Percentiles rank a stretch among this genome's conserved stretches.
phyloP scores from a whole-genome alignment of 2,329 filamentous ascomycete genomes.

The Thermothelomyces thermophilus region DNA sequence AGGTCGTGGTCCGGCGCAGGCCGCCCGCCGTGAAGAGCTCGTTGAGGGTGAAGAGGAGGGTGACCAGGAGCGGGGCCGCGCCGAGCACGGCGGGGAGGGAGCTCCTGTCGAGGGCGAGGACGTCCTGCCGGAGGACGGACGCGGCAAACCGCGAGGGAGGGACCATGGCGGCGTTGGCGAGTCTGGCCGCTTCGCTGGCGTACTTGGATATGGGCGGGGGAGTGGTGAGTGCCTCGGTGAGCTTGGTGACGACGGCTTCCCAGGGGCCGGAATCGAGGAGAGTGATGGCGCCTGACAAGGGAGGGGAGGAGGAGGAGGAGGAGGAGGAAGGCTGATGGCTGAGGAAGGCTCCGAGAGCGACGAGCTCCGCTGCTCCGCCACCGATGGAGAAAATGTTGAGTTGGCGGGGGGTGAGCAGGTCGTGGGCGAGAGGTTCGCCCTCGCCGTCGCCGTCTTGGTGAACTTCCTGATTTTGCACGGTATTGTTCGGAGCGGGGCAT shows the following conservation, averaged over 20 bases:
- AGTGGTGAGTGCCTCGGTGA: conserved; percentile 51
- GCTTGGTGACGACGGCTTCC: conserved; percentile 52
- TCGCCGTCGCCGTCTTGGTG: background rate
- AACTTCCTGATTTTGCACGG: background rate
- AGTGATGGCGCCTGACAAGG: conserved; percentile 38
- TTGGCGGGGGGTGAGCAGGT: background rate
- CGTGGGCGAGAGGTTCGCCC: background rate
- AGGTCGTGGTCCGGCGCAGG: conserved; percentile 63
- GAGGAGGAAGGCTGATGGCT: background rate
- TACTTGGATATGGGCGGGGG: conserved; percentile 46
- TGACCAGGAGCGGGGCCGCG: conserved; percentile 52
- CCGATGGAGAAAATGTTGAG: conserved; percentile 45
- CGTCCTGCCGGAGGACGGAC: conserved; percentile 43
- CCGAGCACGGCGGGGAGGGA: conserved; percentile 32
- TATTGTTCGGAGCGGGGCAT: background rate
- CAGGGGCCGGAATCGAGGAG: conserved; percentile 83
- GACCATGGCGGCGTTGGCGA: conserved; percentile 41
- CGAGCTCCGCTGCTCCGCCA: conserved; percentile 57
- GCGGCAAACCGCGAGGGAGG: conserved; percentile 32
- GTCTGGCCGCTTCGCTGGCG: conserved; percentile 41
- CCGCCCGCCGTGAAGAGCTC: conserved; percentile 81
- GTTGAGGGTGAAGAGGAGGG: conserved; percentile 89
- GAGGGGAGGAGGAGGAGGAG: background rate
- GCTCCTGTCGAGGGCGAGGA: conserved; percentile 36
- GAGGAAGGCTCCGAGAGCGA: conserved; percentile 41